phyloP scores from a whole-genome alignment of 179 eudicot species.

The Beta corolliflora region DNA sequence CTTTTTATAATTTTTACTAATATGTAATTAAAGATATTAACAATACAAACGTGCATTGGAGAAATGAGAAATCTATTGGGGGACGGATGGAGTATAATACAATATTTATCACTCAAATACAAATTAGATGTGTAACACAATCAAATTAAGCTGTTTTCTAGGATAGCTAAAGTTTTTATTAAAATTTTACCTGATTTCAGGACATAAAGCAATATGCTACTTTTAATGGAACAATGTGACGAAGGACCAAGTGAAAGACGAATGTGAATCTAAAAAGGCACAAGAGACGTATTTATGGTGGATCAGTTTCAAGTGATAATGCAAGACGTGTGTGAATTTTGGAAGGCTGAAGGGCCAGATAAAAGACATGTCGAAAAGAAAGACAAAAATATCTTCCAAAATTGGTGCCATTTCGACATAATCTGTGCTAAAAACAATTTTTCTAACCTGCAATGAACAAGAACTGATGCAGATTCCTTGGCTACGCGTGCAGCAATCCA shows the following conservation, averaged over 20 bases:
- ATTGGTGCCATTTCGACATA: neutral
- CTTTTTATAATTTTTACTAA: too few species aligned
- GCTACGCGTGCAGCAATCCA: constrained; percentile 99
- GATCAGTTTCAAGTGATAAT: neutral
- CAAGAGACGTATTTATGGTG: neutral
- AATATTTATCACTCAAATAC: neutral
- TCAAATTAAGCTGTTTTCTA: neutral
- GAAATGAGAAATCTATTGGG: neutral
- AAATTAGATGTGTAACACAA: neutral
- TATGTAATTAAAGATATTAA: too few species aligned
- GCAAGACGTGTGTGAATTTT: neutral
- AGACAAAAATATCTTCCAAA: neutral
- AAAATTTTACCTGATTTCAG: neutral
- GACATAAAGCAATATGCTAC: neutral
- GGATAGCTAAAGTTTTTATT: neutral
- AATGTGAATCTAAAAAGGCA: neutral
- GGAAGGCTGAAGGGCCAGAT: neutral
- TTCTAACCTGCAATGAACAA: constrained; percentile 96
- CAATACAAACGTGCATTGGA: too few species aligned
- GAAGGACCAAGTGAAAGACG: neutral
- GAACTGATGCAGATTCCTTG: constrained; percentile 91
- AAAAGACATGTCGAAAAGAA: neutral
- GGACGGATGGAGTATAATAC: too few species aligned
- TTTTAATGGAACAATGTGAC: neutral
- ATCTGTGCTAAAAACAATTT: neutral